Evolutionary conservation across 2,329 filamentous ascomycete species (phyloP).

Genomic region (Arachnomyces sp.): DNA sequence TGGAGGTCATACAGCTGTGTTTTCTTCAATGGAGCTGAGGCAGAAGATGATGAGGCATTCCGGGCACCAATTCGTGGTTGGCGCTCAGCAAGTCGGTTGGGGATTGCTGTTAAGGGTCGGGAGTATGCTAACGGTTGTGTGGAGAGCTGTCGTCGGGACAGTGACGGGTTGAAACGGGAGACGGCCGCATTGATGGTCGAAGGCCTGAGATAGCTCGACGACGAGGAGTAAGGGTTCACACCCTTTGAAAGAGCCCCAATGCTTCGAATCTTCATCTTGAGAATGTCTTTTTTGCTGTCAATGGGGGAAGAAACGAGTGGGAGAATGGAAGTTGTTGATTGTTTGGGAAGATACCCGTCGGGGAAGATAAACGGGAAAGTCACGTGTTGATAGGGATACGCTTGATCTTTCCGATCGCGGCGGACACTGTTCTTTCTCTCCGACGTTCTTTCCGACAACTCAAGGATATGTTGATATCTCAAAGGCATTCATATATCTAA

Average conservation of each 20-base stretch:
- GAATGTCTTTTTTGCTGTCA: background rate
- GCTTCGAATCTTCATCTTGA: constrained; percentile 10
- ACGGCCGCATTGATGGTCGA: constrained; percentile 25
- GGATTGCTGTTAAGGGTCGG: constrained; percentile 21
- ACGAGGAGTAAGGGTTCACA: constrained; percentile 14
- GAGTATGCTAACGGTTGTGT: constrained; percentile 3
- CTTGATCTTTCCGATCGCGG: no score
- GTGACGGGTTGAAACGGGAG: constrained; percentile 13
- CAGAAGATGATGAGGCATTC: constrained; percentile 25
- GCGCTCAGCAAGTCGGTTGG: constrained; percentile 15
- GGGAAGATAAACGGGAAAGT: background rate
- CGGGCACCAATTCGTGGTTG: constrained; percentile 17
- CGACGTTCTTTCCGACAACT: no score
- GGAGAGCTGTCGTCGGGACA: constrained; percentile 7
- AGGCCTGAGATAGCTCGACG: constrained; percentile 6
- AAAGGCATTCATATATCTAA: no score
- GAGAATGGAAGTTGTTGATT: background rate
- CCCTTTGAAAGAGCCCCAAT: constrained; percentile 26
- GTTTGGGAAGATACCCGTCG: background rate
- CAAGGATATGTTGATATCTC: no score
- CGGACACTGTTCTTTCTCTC: no score
- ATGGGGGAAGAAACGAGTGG: background rate
- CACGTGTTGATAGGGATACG: constrained; percentile 4
- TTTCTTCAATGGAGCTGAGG: constrained; percentile 25
- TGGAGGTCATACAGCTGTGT: constrained; percentile 77